Base-by-base conservation (phyloP, 345 rosid species). In the Anastatica hierochuntica region DNA sequence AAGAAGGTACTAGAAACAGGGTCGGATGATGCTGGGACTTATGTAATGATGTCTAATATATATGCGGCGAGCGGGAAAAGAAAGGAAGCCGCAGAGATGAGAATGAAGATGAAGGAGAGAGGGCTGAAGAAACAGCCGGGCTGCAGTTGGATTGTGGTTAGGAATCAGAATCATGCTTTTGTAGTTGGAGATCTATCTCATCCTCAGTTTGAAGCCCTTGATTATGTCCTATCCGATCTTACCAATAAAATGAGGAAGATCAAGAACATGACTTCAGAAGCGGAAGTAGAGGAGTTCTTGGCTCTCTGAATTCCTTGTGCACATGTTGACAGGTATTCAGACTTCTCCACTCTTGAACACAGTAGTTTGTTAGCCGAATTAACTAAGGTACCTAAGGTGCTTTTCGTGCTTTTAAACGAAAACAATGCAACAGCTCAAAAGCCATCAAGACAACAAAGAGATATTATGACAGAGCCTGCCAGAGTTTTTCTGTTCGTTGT, bases 101-200 rank as follows among this genome's bases (percentile, higher is more conserved):
- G 88, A 60, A 58, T 29, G 61, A 50, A 43, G 60, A 76, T 86
- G 86, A 83, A 83, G 73, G 76, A 71, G 12, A 77, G 51, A 49
- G 84, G 84, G 24, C 50, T 86, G 56, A 83, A 81, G 77, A 86
- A 86, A 56, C 81, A 65, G 50, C 92, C 95, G 0, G 88, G 95
- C 19, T 77, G 84, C 49, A 83, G 95, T 67, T 86, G 95, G 92
- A 58, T 83, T 55, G 66, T 63, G 53, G 47, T 80, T 8, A 76
- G 66, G 56, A 75, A 67, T 39, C 70, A 48, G 56, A 63, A 44
- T 48, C 72, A 78, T 58, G 71, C 70, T 43, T 85, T 83, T 60
- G 69, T 78, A 1, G 85, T 74, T 60, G 76, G 79, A 46, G 82
- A 76, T 46, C 60, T 71, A 47, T 74, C 88, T 44, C 85, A 77